Conservation (phyloP, 805 yeast species). For the Candida koratica region DNA sequence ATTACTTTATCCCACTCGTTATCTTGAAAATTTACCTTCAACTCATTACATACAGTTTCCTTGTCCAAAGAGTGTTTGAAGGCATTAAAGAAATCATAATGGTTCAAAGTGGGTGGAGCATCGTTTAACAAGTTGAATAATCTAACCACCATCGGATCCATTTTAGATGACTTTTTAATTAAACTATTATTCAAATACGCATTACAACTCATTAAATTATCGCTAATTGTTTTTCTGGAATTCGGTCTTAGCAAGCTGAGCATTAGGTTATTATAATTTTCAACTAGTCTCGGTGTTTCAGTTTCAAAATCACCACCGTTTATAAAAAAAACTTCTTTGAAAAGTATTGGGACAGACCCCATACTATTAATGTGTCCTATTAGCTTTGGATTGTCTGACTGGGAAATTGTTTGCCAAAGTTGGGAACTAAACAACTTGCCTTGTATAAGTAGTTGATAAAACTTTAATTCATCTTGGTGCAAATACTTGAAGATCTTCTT, state of each 20-base stretch:
- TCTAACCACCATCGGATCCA: conserved; percentile 48
- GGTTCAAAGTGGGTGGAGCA: conserved; percentile 65
- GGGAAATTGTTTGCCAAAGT: conserved; percentile 21
- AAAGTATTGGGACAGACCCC: conserved; percentile 13
- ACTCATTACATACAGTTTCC: conserved; percentile 19
- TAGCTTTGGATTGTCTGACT: conserved; percentile 5
- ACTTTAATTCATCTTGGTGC: conserved; percentile 21
- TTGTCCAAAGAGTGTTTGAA: conserved; percentile 48
- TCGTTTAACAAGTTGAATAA: conserved; percentile 72
- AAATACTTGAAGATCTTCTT: conserved; percentile 25
- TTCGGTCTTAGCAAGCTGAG: conserved; percentile 35
- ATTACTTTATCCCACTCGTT: conserved; percentile 59
- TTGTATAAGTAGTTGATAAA: conserved; percentile 29
- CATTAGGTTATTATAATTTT: conserved; percentile 38
- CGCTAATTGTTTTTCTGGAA: conserved; percentile 28
- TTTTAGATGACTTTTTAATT: neutral
- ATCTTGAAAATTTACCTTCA: conserved; percentile 20
- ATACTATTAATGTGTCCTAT: neutral
- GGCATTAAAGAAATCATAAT: conserved; percentile 62
- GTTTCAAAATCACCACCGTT: conserved; percentile 24
- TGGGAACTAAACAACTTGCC: conserved; percentile 26
- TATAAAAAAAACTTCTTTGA: conserved; percentile 43
- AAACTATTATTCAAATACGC: conserved; percentile 8
- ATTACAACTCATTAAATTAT: conserved; percentile 21
- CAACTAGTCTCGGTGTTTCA: conserved; percentile 25